Base-by-base conservation (phyloP, 2,329 filamentous ascomycete species). In the Fusarium mangiferae region DNA sequence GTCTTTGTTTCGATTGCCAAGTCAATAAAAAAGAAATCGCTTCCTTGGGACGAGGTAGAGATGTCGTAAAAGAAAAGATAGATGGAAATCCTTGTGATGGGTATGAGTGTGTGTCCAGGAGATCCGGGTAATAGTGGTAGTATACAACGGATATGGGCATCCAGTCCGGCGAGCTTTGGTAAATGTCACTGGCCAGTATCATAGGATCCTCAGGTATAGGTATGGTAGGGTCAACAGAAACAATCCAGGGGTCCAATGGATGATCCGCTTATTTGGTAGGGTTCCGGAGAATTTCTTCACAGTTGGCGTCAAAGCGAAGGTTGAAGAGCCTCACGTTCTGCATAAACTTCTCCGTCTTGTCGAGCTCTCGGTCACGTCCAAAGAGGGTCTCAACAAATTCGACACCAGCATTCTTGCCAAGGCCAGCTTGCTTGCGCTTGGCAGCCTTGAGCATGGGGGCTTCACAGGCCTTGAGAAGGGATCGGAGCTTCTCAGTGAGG, bases 301-400 rank as follows among this genome's bases (percentile, higher is more conserved):
- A 98, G 87, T 98, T 98, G 82, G 94, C 94, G 80, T 98, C 95
- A 83, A 98, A 99, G 52, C 96, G 93, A 84, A 97, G 90, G 82
- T 93, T 95, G 94, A 96, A 99, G 41, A 95, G 87, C 56, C 94
- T 90, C 80, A 98, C 92, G 73, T 91, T 91, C 75, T 93, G 91
- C 94, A 98, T 98, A 84, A 98, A 90, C 83, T 93, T 94, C 86
- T 98, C 94, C 5, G 96, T 98, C 83, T 92, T 92, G 82, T 95
- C 92, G 62, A 98, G 88, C 84, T 98, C 94, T 72, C 95, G 90
- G 80, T 98, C 96, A 72, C 93, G 92, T 75, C 95, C 96, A 78
- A 98, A 98, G 78, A 99, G 94, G 59, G 94, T 95, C 82, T 98
- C 93, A 79, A 99, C 96, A 79, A 99, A 98, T 85, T 98, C 95